Evolutionary conservation across 805 yeast genomes (phyloP).

Genomic region (Candida pini): DNA sequence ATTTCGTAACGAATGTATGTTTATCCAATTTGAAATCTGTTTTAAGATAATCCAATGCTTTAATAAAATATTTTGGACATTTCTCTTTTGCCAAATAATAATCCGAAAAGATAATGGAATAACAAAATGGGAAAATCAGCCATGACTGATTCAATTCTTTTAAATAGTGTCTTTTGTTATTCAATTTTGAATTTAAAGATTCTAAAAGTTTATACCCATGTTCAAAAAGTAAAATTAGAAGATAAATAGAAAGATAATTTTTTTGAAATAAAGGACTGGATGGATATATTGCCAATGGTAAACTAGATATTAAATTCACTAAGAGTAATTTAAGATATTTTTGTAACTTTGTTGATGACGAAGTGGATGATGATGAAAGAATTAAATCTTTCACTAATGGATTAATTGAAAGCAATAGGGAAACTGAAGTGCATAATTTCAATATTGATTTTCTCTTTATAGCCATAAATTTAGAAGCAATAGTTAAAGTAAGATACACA

Average conservation of each 20-base stretch:
- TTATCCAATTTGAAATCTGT: not conserved
- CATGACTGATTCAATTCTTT: slow-evolving; percentile 12
- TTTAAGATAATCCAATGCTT: slow-evolving; percentile 5
- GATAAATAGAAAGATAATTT: slow-evolving; percentile 14
- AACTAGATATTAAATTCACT: slow-evolving; percentile 11
- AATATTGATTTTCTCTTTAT: slow-evolving; percentile 2
- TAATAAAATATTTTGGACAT: slow-evolving; percentile 15
- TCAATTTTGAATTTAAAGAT: slow-evolving; percentile 4
- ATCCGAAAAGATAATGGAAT: slow-evolving; percentile 11
- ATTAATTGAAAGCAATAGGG: slow-evolving; percentile 10
- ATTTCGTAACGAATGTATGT: not conserved
- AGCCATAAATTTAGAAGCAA: not conserved
- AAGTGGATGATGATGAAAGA: not conserved
- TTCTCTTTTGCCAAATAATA: slow-evolving; percentile 6
- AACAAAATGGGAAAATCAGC: slow-evolving; percentile 18
- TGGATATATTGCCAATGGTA: slow-evolving; percentile 12
- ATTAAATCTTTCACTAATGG: slow-evolving; percentile 5
- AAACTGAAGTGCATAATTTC: slow-evolving; percentile 7
- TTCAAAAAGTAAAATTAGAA: slow-evolving; percentile 10
- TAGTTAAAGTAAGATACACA: not conserved
- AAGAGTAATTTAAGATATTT: too few species aligned
- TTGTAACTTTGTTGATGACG: not conserved
- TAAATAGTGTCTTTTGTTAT: slow-evolving; percentile 4
- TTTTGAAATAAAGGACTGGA: slow-evolving; percentile 9
- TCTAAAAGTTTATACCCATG: slow-evolving; percentile 17